Conservation (phyloP, 352 stramenopile genomes). For the Phytophthora meadii region DNA sequence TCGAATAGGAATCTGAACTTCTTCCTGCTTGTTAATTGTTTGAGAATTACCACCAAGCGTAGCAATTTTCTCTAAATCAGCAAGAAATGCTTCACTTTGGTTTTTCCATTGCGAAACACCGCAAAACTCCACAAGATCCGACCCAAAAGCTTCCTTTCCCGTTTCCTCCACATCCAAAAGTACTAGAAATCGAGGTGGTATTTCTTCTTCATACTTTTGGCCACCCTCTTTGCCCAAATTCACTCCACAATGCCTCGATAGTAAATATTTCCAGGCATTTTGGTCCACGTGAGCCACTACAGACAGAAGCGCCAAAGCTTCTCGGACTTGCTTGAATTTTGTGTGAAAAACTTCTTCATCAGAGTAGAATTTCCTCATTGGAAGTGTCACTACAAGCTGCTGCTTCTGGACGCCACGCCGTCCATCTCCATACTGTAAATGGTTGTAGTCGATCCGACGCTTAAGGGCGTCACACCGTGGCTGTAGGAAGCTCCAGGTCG, state of each 20-base stretch:
- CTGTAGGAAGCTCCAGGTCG: slow-evolving; percentile 16
- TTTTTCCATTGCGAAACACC: background rate
- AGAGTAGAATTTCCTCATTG: slow-evolving; percentile 9
- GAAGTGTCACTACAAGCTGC: slow-evolving; percentile 14
- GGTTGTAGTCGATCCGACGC: background rate
- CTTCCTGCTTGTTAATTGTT: background rate
- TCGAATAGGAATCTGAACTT: slow-evolving; percentile 12
- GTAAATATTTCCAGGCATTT: slow-evolving; percentile 29
- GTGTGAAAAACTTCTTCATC: slow-evolving; percentile 7
- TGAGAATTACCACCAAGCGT: background rate
- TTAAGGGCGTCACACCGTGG: slow-evolving; percentile 15
- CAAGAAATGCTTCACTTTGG: slow-evolving; percentile 3
- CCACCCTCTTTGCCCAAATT: background rate
- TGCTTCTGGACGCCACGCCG: slow-evolving; percentile 2
- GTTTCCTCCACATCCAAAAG: background rate
- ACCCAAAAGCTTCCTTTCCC: background rate
- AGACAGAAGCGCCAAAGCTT: slow-evolving; percentile 34
- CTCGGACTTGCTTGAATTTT: slow-evolving; percentile 15
- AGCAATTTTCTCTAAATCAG: slow-evolving; percentile 8
- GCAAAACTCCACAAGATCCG: slow-evolving; percentile 13
- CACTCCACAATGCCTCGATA: slow-evolving; percentile 27
- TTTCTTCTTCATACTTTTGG: slow-evolving; percentile 6
- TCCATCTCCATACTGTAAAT: slow-evolving; percentile 1
- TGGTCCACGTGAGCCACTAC: slow-evolving; percentile 31
- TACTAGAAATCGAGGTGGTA: slow-evolving; percentile 5